Conservation (phyloP, 305 asterid genomes). For the Lippia alba region DNA sequence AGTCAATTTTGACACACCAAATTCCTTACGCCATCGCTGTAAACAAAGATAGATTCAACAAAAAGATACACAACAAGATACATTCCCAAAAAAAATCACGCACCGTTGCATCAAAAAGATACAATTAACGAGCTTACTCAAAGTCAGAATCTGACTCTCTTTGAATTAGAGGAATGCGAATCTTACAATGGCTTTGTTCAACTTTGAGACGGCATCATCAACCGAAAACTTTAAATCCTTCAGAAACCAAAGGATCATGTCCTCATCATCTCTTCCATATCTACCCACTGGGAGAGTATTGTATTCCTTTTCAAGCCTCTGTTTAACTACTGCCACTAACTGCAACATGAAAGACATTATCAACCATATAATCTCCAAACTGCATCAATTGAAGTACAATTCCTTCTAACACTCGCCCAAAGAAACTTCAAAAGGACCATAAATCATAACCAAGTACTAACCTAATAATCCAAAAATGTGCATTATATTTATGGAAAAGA, state of each 20-base stretch:
- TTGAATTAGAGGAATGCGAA: not conserved
- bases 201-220: constrained; percentile 69
- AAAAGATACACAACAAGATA: constrained; percentile 3
- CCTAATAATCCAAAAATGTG: not conserved
- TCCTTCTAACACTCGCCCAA: not conserved
- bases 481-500: not conserved
- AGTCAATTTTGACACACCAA: constrained; percentile 77
- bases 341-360: constrained; percentile 44
- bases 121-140: not conserved
- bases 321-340: constrained; percentile 80
- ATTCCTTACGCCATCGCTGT: constrained; percentile 82
- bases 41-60: constrained; percentile 29
- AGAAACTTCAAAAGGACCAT: not conserved
- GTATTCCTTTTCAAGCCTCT: constrained; percentile 70
- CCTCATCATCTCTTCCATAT: constrained; percentile 90
- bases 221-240: constrained; percentile 82
- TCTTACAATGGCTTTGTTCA: constrained; percentile 86
- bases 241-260: constrained; percentile 89
- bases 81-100: not conserved
- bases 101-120: not conserved
- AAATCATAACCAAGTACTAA: not conserved
- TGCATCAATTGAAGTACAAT: constrained; percentile 7
- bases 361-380: constrained; percentile 15
- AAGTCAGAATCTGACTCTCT: constrained; percentile 17
- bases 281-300: constrained; percentile 71